Evolutionary conservation across 129 eudicot genomes (phyloP).

Genomic region (Helianthus tuberosus): DNA sequence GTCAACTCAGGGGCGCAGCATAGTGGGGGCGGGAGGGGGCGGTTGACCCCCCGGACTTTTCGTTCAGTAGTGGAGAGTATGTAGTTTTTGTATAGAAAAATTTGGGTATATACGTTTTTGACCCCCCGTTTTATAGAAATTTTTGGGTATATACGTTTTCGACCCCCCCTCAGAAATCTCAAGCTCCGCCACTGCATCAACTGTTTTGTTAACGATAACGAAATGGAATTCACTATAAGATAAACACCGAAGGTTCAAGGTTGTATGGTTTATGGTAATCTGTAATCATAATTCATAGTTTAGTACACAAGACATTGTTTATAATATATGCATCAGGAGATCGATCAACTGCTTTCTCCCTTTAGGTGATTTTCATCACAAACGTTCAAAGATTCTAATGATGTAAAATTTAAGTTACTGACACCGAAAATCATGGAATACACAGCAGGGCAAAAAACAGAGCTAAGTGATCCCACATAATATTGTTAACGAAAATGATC

Average conservation of each 20-base stretch:
- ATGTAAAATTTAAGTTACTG: background rate
- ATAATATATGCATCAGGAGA: background rate
- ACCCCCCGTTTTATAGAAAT: no score
- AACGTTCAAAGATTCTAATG: background rate
- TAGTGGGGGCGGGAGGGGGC: no score
- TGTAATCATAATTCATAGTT: background rate
- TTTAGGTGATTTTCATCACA: conserved; percentile 2
- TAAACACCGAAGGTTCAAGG: background rate
- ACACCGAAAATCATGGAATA: background rate
- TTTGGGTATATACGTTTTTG: no score
- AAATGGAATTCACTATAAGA: background rate
- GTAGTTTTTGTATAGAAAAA: no score
- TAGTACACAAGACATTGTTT: background rate
- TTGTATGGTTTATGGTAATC: background rate
- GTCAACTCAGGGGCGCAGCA: no score
- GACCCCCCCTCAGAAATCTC: no score
- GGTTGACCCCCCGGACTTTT: no score
- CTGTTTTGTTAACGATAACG: background rate
- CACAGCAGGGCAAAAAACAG: background rate
- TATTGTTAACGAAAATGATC: background rate
- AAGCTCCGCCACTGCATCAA: background rate
- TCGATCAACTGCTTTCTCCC: conserved; percentile 2
- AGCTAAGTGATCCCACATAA: background rate
- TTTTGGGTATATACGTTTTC: no score
- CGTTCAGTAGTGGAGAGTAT: no score